phyloP scores from a whole-genome alignment of 257 asterid species.

The Solanum rostratum region DNA sequence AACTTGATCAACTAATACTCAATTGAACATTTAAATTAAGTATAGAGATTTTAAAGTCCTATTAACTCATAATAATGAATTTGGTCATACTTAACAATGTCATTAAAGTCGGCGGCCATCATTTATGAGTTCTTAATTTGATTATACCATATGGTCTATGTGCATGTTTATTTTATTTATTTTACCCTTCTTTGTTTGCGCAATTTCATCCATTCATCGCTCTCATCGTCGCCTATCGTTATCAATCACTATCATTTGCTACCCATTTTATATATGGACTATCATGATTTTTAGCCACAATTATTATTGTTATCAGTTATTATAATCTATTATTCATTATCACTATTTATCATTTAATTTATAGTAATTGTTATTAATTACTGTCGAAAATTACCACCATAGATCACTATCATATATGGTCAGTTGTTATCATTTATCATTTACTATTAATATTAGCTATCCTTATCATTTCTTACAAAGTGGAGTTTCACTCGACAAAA shows the following conservation, averaged over 20 bases:
- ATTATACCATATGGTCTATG: neutral
- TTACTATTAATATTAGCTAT: neutral
- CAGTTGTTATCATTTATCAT: neutral
- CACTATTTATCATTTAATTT: neutral
- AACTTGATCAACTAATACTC: neutral
- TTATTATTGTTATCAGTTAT: neutral
- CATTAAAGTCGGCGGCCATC: neutral
- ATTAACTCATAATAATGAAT: neutral
- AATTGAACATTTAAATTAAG: neutral
- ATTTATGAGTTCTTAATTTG: neutral
- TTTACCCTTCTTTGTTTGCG: neutral
- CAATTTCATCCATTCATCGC: neutral
- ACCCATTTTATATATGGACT: neutral
- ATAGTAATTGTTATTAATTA: no score
- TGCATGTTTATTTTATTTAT: neutral
- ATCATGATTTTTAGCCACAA: neutral
- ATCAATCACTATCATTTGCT: neutral
- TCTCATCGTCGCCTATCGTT: neutral
- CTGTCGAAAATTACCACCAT: accelerated
- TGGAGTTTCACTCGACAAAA: no score
- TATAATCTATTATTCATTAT: neutral
- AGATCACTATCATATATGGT: neutral
- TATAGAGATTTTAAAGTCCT: neutral
- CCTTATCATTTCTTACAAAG: neutral
- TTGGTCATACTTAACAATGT: neutral